phyloP scores from a whole-genome alignment of 164 flowering plant species.

The Kalanchoe fedtschenkoi region DNA sequence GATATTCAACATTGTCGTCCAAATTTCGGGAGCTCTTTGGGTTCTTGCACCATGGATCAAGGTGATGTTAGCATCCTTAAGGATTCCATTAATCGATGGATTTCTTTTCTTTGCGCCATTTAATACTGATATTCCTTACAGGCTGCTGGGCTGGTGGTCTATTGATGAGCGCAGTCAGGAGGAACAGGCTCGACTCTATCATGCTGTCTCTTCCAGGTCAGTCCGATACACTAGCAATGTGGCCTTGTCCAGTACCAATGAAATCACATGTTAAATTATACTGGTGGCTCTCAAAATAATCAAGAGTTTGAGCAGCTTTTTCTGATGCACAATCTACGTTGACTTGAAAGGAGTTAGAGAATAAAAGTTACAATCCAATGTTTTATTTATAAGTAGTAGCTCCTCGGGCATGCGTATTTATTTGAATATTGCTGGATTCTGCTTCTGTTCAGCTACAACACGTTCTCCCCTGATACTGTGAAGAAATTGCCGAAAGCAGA shows the following conservation, averaged over 20 bases:
- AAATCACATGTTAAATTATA: background rate
- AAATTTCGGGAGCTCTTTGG: slow-evolving; percentile 50
- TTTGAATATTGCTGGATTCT: background rate
- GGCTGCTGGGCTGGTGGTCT: slow-evolving; percentile 97
- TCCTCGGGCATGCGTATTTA: too few species aligned
- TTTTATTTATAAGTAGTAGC: too few species aligned
- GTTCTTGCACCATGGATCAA: slow-evolving; percentile 80
- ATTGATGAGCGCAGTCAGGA: slow-evolving; percentile 89
- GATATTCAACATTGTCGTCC: slow-evolving; percentile 38
- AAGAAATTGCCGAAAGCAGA: slow-evolving; percentile 33
- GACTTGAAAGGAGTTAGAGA: background rate
- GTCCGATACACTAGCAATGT: background rate
- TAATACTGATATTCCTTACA: slow-evolving; percentile 13
- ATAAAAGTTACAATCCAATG: background rate
- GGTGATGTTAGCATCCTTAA: slow-evolving; percentile 27
- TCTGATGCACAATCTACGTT: too few species aligned
- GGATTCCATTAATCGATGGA: background rate
- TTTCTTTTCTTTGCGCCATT: background rate
- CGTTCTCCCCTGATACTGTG: slow-evolving; percentile 33
- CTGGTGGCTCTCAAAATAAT: background rate
- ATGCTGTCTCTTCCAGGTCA: slow-evolving; percentile 55
- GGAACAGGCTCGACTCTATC: slow-evolving; percentile 68
- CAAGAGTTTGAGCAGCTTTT: too few species aligned
- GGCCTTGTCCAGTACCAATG: too few species aligned
- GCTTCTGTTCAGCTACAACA: slow-evolving; percentile 24